Evolutionary conservation across 2,329 filamentous ascomycete species (phyloP).

Genomic region (Aspergillus udagawae): DNA sequence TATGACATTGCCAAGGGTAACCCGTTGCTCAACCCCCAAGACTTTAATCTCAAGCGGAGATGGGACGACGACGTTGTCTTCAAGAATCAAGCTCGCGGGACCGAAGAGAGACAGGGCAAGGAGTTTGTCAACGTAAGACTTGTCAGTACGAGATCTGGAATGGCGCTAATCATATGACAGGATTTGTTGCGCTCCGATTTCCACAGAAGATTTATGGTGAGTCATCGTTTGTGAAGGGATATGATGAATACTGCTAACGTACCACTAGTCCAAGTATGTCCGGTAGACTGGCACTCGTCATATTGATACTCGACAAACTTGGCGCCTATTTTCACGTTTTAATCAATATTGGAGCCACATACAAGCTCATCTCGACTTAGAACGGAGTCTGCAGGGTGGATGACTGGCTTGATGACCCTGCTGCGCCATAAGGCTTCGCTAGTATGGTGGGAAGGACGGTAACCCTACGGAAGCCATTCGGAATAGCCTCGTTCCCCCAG

Average conservation of each 20-base stretch:
- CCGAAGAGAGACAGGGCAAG: slow-evolving; percentile 86
- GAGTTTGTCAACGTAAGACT: slow-evolving; percentile 88
- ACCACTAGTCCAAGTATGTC: slow-evolving; percentile 45
- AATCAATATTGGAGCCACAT: no score
- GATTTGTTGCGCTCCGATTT: slow-evolving; percentile 92
- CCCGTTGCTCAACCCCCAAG: slow-evolving; percentile 79
- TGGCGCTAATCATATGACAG: slow-evolving; percentile 40
- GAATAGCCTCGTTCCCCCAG: no score
- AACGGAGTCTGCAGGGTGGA: no score
- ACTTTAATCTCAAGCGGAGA: slow-evolving; percentile 79
- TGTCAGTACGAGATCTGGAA: neutral
- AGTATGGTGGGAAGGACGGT: no score
- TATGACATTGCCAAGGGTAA: slow-evolving; percentile 89
- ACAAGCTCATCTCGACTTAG: no score
- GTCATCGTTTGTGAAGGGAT: slow-evolving; percentile 1
- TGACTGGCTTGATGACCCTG: no score
- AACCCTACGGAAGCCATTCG: no score
- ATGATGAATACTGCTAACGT: slow-evolving; percentile 3
- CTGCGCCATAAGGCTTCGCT: no score
- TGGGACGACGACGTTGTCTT: slow-evolving; percentile 99
- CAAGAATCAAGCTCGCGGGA: slow-evolving; percentile 95
- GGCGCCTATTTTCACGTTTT: neutral
- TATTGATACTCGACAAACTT: neutral
- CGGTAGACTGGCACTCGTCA: slow-evolving; percentile 27
- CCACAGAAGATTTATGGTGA: slow-evolving; percentile 91